Evolutionary conservation across 768 basidiomycete genomes (phyloP).

Genomic region (Kondoa subrosea): DNA sequence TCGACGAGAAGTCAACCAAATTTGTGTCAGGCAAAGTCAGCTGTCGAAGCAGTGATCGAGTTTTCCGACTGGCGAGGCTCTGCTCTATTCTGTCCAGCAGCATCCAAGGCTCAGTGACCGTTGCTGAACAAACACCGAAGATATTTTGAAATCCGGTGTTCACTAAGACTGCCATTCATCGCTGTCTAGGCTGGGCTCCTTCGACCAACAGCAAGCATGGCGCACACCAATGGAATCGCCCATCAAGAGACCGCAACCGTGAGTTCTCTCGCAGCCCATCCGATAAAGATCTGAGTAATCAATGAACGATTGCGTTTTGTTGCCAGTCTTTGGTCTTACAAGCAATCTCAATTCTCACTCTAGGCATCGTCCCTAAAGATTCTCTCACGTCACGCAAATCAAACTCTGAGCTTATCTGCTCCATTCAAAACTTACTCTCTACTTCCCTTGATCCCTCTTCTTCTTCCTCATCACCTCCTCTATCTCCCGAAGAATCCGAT

Average conservation of each 20-base stretch:
- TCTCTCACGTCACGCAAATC: not conserved
- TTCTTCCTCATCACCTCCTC: not conserved
- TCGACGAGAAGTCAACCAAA: constrained; percentile 27
- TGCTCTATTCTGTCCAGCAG: not conserved
- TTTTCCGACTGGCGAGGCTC: not conserved
- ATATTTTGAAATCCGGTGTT: not conserved
- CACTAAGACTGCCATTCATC: not conserved
- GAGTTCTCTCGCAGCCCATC: not conserved
- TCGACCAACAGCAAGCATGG: not conserved
- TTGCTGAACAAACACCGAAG: too few species aligned
- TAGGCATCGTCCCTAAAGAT: not conserved
- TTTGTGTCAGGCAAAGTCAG: constrained; percentile 2
- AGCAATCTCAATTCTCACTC: not conserved
- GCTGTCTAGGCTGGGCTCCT: too few species aligned
- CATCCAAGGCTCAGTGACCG: too few species aligned
- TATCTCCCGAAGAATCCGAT: not conserved
- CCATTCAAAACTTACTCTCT: not conserved
- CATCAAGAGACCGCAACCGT: not conserved
- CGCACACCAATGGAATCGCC: not conserved
- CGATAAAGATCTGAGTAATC: too few species aligned
- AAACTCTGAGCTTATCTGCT: constrained; percentile 6
- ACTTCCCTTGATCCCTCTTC: not conserved
- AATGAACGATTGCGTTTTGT: not conserved
- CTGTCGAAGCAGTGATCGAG: not conserved
- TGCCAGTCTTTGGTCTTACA: not conserved